Conservation (phyloP, 2,329 filamentous ascomycete species). For the Colletotrichum higginsianum region DNA sequence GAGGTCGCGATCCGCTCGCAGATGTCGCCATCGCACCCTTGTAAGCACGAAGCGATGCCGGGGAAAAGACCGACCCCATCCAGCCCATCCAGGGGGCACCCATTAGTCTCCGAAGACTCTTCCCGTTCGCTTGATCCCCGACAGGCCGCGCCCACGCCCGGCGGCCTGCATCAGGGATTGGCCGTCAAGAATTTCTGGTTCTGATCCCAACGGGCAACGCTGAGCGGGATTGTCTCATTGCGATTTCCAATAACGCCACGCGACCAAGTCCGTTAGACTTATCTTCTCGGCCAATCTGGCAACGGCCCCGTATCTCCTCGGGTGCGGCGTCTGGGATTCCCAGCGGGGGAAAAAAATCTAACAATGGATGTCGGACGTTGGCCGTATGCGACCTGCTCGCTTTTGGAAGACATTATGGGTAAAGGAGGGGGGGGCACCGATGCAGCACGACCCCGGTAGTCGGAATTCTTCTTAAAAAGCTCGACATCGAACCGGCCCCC, state of each 20-base stretch:
- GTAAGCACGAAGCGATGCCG: constrained; percentile 36
- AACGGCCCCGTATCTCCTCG: constrained; percentile 1
- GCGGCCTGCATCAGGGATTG: constrained; percentile 29
- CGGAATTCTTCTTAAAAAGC: constrained; percentile 4
- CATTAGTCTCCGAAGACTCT: no score
- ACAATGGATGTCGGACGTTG: constrained; percentile 16
- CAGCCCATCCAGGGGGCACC: not conserved
- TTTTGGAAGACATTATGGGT: not conserved
- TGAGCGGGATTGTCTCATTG: constrained; percentile 12
- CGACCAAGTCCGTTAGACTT: constrained; percentile 5
- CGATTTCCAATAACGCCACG: constrained; percentile 31
- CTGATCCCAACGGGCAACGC: no score
- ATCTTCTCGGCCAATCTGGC: constrained; percentile 19
- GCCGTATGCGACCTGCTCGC: constrained; percentile 1
- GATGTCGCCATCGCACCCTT: constrained; percentile 40
- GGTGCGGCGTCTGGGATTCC: not conserved
- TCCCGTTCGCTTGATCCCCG: not conserved
- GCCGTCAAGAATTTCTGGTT: not conserved
- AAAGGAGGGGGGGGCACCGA: not conserved
- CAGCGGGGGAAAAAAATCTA: not conserved
- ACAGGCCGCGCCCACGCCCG: not conserved
- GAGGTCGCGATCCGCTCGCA: constrained; percentile 4
- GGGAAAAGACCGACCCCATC: constrained; percentile 19
- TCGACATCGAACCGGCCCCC: constrained; percentile 3
- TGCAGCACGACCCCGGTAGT: no score